Base-by-base conservation (phyloP, 2,329 filamentous ascomycete species). In the Emergomyces pasteurianus region DNA sequence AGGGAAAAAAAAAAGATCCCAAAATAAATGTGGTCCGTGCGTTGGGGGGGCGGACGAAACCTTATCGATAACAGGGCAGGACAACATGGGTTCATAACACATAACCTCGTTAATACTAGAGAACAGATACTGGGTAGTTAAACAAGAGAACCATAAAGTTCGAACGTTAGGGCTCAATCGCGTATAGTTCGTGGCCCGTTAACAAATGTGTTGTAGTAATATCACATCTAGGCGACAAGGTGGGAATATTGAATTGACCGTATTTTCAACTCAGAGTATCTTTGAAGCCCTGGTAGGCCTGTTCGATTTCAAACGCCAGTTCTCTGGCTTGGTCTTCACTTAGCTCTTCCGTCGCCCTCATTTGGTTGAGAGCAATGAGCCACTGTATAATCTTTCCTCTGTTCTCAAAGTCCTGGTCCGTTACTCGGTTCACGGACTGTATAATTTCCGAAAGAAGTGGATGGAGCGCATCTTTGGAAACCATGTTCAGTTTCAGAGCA, bases 321-420 rank as follows among this genome's bases (percentile, higher is more conserved):
- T 99, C 91, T 61, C 92, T 81, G 6, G 89, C 89, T 75, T 96
- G 90, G 61, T 92, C 86, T 69, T 95, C 89, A 67, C 83, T 87
- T 67, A 99, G 75, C 73, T 96, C 91, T 69, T 97, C 92, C 1
- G 90, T 91, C 9, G 92, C 94, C 71, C 90, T 90, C 94, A 99
- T 97, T 76, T 96, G 92, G 72, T 99, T 99, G 65, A 99, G 79
- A 7, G 90, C 88, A 69, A 99, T 99, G 66, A 99, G 81, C 94
- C 94, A 99, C 73, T 96, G 92, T 61, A 99, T 91, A 68, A 99
- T 97, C 81, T 97, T 97, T 68, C 89, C 91, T 66, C 95, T 87
- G 71, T 87, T 92, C 67, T 97, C 92, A 72, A 99, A 99, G 69
- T 97, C 92, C 64, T 87, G 84, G 72, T 95, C 91, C 2, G 92